Evolutionary conservation across 805 yeast genomes (phyloP).

Genomic region (Schwanniomyces occidentalis): DNA sequence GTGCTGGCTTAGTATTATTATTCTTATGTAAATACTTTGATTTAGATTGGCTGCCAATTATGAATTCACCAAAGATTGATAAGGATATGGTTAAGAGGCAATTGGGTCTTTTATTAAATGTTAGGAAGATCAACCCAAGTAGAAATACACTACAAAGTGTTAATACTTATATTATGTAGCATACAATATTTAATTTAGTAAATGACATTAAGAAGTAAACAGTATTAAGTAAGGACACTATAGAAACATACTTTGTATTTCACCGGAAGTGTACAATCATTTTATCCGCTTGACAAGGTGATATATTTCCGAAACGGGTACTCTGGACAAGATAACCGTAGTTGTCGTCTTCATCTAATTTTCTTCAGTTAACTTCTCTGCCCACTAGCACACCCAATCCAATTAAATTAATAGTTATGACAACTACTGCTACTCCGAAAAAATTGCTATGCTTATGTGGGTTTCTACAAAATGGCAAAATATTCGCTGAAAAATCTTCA

Average conservation of each 20-base stretch:
- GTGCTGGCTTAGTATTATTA: conserved; percentile 59
- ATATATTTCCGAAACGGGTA: no score
- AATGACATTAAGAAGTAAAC: neutral
- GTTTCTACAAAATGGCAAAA: conserved; percentile 34
- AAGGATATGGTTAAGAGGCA: conserved; percentile 60
- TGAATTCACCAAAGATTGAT: conserved; percentile 21
- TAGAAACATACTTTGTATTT: no score
- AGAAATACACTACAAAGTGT: conserved; percentile 75
- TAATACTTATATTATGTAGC: conserved; percentile 37
- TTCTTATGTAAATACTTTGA: conserved; percentile 49
- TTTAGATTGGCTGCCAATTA: conserved; percentile 36
- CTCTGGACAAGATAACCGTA: no score
- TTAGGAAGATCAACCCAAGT: conserved; percentile 67
- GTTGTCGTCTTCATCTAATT: no score
- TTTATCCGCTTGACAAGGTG: no score
- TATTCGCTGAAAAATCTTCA: conserved; percentile 34
- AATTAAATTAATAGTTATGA: no score
- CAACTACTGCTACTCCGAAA: conserved; percentile 4
- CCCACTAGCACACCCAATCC: no score
- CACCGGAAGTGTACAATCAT: no score
- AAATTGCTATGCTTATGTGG: conserved; percentile 37
- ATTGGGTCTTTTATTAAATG: conserved; percentile 48
- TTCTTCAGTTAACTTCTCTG: no score
- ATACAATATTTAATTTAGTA: neutral
- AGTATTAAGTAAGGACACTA: no score